Conservation (phyloP, 2,329 filamentous ascomycete species). For the Monilinia laxa region DNA sequence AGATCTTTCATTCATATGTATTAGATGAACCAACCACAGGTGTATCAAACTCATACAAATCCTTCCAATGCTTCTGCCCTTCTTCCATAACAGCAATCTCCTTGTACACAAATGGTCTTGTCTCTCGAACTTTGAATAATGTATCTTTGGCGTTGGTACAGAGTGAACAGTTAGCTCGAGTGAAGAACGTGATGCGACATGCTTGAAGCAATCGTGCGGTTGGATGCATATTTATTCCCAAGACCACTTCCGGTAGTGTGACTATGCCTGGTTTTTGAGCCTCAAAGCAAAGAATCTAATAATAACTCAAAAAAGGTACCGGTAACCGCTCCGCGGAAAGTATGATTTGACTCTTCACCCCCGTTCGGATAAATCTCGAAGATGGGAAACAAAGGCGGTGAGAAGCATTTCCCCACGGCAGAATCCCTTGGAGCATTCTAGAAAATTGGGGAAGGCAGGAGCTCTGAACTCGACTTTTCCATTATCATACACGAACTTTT, state of each 20-base stretch:
- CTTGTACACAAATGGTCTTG: conserved; percentile 64
- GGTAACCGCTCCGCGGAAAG: neutral
- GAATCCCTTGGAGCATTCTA: conserved; percentile 22
- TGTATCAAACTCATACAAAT: conserved; percentile 77
- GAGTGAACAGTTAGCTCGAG: conserved; percentile 67
- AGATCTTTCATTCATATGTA: neutral
- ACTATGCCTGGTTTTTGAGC: neutral
- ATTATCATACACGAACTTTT: neutral
- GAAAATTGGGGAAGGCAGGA: conserved; percentile 7
- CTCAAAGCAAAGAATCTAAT: neutral
- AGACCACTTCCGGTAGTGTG: too few relatives aligned
- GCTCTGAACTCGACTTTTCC: neutral
- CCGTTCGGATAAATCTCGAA: neutral
- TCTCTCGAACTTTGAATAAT: conserved; percentile 66
- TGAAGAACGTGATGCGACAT: conserved; percentile 73
- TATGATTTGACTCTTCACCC: neutral
- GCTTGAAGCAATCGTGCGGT: conserved; percentile 51
- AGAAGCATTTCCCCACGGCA: neutral
- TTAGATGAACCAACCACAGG: conserved; percentile 58
- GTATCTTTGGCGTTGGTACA: conserved; percentile 68
- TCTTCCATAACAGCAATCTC: conserved; percentile 69
- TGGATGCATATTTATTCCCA: conserved; percentile 47
- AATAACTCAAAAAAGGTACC: neutral
- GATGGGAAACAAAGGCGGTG: neutral
- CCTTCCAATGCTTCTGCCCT: conserved; percentile 63